Base-by-base conservation (phyloP, 352 stramenopile species). In the Pythium folliculosum region DNA sequence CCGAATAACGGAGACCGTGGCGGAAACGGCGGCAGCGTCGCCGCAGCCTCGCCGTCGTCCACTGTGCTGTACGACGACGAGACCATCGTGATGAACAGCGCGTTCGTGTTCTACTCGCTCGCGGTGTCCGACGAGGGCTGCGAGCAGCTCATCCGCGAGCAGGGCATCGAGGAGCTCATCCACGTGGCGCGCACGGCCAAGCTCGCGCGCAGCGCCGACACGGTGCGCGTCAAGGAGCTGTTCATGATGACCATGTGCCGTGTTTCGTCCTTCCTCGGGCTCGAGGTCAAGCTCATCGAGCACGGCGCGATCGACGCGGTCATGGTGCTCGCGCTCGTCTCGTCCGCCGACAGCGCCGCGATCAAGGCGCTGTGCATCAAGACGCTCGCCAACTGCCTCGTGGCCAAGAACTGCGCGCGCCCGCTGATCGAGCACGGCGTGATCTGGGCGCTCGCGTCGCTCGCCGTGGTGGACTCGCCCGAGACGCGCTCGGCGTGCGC, bases 361-460 rank as follows among this genome's bases (percentile, higher is more conserved):
- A 91, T 92, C 74, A 94, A 92, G 62, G 72, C 78, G 16, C 58
- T 91, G 23, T 91, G 84, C 44, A 76, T 91, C 63, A 90, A 91
- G 71, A 88, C 76, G 7, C 72, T 94, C 3, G 82, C 82, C 43
- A 94, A 94, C 64, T 94, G 86, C 50, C 77, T 94, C 4, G 79
- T 88, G 14, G 73, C 81, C 50, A 85, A 88, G 48, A 70, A 84
- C 55, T 94, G 86, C 37, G 73, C 77, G 40, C 78, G 82, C 14
- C 81, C 83, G 5, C 71, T 94, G 52, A 73, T 92, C 47, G 86
- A 89, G 1, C 80, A 92, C 57, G 84, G 86, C 1, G 78, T 92
- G 61, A 88, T 92, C 54, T 94, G 86, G 86, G 84, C 86, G 5
- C 63, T 94, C 7, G 74, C 79, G 0, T 91, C 86, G 10, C 70